These are phyloP conservation scores for Teratosphaeria viscida DNA, from an alignment of 2,329 filamentous ascomycete genomes.

Conservation along the genomic window DNA sequence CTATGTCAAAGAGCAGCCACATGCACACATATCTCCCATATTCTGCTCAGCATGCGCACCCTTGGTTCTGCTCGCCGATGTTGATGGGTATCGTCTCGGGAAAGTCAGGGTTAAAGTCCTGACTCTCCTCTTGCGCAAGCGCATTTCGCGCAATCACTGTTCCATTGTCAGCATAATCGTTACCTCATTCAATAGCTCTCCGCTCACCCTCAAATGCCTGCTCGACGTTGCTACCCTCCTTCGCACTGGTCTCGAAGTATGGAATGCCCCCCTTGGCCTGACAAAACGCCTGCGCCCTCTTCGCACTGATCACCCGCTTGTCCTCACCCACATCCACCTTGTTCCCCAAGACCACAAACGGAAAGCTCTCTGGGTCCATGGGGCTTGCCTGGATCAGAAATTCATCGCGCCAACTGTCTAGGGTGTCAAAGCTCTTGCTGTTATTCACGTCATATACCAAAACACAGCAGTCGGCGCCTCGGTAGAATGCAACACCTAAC, in stretches of 20 bases:
- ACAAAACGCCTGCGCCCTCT: conserved; percentile 94
- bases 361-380: conserved; percentile 92
- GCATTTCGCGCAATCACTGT: conserved; percentile 95
- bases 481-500: conserved; percentile 92
- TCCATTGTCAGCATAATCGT: neutral
- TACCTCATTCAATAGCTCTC: neutral
- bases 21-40: neutral
- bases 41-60: conserved; percentile 65
- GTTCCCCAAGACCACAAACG: conserved; percentile 95
- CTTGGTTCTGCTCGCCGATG: conserved; percentile 84
- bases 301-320: conserved; percentile 90
- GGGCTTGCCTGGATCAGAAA: conserved; percentile 96
- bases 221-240: conserved; percentile 97
- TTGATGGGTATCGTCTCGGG: conserved; percentile 97
- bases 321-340: conserved; percentile 98
- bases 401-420: conserved; percentile 97
- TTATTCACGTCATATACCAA: conserved; percentile 98
- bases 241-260: conserved; percentile 98
- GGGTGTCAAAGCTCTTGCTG: conserved; percentile 94
- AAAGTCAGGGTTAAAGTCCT: conserved; percentile 96
- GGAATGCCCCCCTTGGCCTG: conserved; percentile 95
- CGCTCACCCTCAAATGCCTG: conserved; percentile 58
- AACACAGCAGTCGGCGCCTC: conserved; percentile 94
- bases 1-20: neutral
- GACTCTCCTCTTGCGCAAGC: conserved; percentile 89